Evolutionary conservation across 2,329 filamentous ascomycete species (phyloP).

Genomic region (Leptographium procerum): DNA sequence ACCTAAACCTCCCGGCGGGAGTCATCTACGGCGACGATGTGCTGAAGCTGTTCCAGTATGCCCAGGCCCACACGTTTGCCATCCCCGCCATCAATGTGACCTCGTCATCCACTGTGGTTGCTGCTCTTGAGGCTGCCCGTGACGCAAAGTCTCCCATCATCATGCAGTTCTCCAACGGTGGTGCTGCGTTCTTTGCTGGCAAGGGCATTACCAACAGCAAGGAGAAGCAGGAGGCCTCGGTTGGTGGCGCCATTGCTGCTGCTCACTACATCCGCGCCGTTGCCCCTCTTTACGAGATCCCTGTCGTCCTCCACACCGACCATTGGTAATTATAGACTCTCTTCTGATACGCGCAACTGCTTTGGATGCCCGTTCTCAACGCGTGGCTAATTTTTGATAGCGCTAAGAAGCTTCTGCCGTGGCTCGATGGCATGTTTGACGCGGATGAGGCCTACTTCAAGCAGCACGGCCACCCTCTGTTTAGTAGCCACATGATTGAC

Average conservation of each 20-base stretch:
- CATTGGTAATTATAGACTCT: slow-evolving; percentile 32
- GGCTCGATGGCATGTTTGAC: slow-evolving; percentile 92
- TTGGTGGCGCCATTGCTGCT: slow-evolving; percentile 76
- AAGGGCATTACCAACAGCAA: slow-evolving; percentile 74
- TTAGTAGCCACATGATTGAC: slow-evolving; percentile 94
- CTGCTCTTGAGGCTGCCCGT: slow-evolving; percentile 79
- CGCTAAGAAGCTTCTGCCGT: slow-evolving; percentile 98
- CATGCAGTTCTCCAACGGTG: slow-evolving; percentile 87
- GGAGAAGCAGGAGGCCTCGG: slow-evolving; percentile 83
- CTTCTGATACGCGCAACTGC: background rate
- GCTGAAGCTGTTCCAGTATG: slow-evolving; percentile 71
- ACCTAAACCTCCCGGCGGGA: slow-evolving; percentile 39
- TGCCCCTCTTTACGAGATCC: slow-evolving; percentile 77
- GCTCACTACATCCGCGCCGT: slow-evolving; percentile 89
- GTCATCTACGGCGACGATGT: slow-evolving; percentile 45
- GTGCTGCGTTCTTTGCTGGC: slow-evolving; percentile 84
- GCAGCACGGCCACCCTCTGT: slow-evolving; percentile 80
- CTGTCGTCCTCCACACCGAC: slow-evolving; percentile 91
- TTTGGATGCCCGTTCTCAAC: background rate
- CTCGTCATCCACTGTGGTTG: slow-evolving; percentile 56
- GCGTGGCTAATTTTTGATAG: slow-evolving; percentile 42
- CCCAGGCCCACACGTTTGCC: slow-evolving; percentile 76
- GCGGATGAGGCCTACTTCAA: slow-evolving; percentile 95
- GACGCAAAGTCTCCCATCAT: slow-evolving; percentile 87
- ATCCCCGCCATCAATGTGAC: slow-evolving; percentile 92